Evolutionary conservation across 73 alveolate species (phyloP), one percentile per base, ranked within the genome.

Genomic region (Paraurostyla sp.): DNA sequence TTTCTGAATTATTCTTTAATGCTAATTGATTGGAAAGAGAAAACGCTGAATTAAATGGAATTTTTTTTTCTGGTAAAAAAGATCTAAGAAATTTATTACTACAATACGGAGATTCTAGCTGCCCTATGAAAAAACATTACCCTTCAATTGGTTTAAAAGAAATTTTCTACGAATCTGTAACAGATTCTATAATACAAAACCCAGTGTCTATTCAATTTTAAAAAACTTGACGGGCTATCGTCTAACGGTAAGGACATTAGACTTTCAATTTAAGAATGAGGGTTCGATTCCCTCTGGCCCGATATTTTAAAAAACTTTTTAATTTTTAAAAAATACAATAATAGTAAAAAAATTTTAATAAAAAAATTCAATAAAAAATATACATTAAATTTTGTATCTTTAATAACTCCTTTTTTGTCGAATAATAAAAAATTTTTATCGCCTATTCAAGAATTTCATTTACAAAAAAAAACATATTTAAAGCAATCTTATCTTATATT

Each of bases 231-330:
- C 81, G 81, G 81, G 81, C 81, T 35, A 63, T 63, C 81, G 81
- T 63, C 81, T 63, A 63, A 35, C 54, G 81, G 81, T 30, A 7
- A 63, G 81, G 81, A 63, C 81, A 63, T 63, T 63, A 63, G 54
- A 63, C 81, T 63, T 63, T 63, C 81, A 63, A 60, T 63, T 30
- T 63, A 63, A 63, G 81, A 63, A 63, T 23, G 81, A 9, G 29
- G 81, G 81, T 63, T 63, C 81, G 81, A 63, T 15, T 63, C 81
- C 81, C 29, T n/a, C 81, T 63, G 29, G 81, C 81, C 54, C 81
- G 81, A 63, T 25, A 15, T 23, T 35, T 18, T 30, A 15, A 9
- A 63, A 30, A 7, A 18, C 9, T 62, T 30, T 35, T 63, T 35
- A 18, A 63, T n/a, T n/a, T n/a, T n/a, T n/a, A n/a, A n/a, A n/a